Evolutionary conservation across 768 basidiomycete genomes (phyloP).

Genomic region (Leccinum obscurum): DNA sequence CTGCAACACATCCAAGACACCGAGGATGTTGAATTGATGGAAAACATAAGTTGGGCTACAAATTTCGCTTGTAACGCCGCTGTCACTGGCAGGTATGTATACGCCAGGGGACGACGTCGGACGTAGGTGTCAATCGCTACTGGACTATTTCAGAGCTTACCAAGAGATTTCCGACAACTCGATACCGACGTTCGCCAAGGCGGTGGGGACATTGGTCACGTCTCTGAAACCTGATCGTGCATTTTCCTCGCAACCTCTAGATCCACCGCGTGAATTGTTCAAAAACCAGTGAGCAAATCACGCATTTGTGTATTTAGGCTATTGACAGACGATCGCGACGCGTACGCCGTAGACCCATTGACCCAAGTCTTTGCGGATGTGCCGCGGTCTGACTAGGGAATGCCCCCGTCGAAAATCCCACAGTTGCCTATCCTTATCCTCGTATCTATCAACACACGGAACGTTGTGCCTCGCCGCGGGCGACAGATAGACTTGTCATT

Average conservation of each 20-base stretch:
- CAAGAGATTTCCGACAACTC: constrained; percentile 55
- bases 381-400: constrained; percentile 30
- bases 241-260: constrained; percentile 44
- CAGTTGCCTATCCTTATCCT: constrained; percentile 57
- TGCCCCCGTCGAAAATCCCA: constrained; percentile 23
- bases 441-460: constrained; percentile 68
- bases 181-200: constrained; percentile 48
- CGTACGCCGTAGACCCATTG: constrained; percentile 47
- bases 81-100: constrained; percentile 50
- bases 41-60: constrained; percentile 56
- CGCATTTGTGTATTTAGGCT: background rate
- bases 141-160: constrained; percentile 45
- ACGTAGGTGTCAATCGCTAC: background rate
- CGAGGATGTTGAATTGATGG: constrained; percentile 51
- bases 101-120: constrained; percentile 7
- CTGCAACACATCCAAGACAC: no score
- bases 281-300: constrained; percentile 49
- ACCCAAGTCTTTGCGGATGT: constrained; percentile 48
- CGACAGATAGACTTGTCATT: constrained; percentile 59
- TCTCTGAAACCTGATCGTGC: constrained; percentile 57
- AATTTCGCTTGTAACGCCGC: constrained; percentile 53
- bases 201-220: constrained; percentile 51
- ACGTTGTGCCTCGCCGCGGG: constrained; percentile 59
- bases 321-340: constrained; percentile 1
- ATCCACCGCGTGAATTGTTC: constrained; percentile 53